Conservation (phyloP, 768 basidiomycete genomes). For the Termitomyces sp. region DNA sequence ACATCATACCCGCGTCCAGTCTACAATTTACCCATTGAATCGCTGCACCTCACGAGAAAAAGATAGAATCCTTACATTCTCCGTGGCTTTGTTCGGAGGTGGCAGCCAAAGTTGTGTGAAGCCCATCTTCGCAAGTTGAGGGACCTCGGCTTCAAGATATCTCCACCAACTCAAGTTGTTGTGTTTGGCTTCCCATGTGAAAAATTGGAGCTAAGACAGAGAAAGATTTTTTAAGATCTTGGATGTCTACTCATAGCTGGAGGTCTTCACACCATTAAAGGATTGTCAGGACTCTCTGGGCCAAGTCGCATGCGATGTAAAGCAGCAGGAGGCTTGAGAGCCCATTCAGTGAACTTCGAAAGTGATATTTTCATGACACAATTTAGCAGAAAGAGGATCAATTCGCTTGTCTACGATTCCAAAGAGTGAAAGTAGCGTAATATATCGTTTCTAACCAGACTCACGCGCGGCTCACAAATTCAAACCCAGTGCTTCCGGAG, state of each 20-base stretch:
- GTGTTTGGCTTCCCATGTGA: slow-evolving; percentile 70
- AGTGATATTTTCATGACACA: slow-evolving; percentile 19
- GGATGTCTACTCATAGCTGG: background rate
- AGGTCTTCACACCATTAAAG: slow-evolving; percentile 54
- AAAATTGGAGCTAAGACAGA: slow-evolving; percentile 71
- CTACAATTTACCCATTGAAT: slow-evolving; percentile 29
- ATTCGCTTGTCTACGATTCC: background rate
- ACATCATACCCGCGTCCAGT: slow-evolving; percentile 78
- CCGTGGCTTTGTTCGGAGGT: slow-evolving; percentile 76
- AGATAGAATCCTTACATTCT: slow-evolving; percentile 27
- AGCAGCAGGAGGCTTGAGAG: slow-evolving; percentile 28
- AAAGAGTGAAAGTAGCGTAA: background rate
- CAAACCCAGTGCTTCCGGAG: slow-evolving; percentile 12
- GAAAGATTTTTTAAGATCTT: background rate
- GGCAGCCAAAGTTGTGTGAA: slow-evolving; percentile 83
- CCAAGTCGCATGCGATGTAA: slow-evolving; percentile 59
- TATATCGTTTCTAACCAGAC: too few relatives aligned
- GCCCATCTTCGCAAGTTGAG: slow-evolving; percentile 58
- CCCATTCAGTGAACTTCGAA: slow-evolving; percentile 23
- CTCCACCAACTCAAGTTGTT: slow-evolving; percentile 73
- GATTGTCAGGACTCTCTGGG: slow-evolving; percentile 47
- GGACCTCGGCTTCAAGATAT: slow-evolving; percentile 62
- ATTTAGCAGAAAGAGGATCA: background rate
- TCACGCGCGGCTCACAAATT: background rate
- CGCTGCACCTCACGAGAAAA: background rate